Evolutionary conservation across 257 asterid genomes (phyloP), one percentile per base, ranked within the genome.

Genomic region (Lycium barbarum): DNA sequence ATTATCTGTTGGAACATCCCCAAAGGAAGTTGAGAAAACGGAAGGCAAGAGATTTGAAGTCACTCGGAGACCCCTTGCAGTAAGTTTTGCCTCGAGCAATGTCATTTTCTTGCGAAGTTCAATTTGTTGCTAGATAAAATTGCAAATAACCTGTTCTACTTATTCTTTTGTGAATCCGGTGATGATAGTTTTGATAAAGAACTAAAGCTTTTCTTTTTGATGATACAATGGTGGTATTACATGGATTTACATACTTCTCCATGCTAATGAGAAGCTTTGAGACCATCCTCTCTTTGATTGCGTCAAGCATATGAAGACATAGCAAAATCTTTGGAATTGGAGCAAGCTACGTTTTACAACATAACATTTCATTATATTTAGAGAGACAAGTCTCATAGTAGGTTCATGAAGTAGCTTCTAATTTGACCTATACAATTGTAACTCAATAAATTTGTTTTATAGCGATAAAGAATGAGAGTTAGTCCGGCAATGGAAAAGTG

Each of bases 51-150:
- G 65, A 65, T 86, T 91, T 57, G 93, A 91, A 85, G 97, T 92
- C 87, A 88, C 93, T 53, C 93, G 81, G 78, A 93, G 92, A 89
- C 98, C 97, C 14, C 54, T 26, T 87, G 88, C 11, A 76, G 99
- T 96, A 96, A 96, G 99, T 96, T 79, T 89, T 88, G 88, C 90
- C 47, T 49, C 55, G 65, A 53, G 85, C 87, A 85, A 76, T 82
- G 2, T 84, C 80, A 83, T 88, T 72, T 80, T 91, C 80, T 87
- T 83, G 15, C 4, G 4, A 84, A 73, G 18, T 59, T 61, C 73
- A 59, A 43, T 84, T 59, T 84, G 20, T 68, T 83, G 55, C 22
- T 78, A 53, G 49, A 53, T 78, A 33, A 78, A 53, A 78, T 78
- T 53, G 82, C 43, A 49, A 49, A 3, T 26, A 51, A 2, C 65